A percentile compares a stretch with the other conserved stretches of the same genome.
Evolutionary conservation across 1,284 basidiomycete genomes (phyloP).

Genomic region (Fomitopsis betulina): DNA sequence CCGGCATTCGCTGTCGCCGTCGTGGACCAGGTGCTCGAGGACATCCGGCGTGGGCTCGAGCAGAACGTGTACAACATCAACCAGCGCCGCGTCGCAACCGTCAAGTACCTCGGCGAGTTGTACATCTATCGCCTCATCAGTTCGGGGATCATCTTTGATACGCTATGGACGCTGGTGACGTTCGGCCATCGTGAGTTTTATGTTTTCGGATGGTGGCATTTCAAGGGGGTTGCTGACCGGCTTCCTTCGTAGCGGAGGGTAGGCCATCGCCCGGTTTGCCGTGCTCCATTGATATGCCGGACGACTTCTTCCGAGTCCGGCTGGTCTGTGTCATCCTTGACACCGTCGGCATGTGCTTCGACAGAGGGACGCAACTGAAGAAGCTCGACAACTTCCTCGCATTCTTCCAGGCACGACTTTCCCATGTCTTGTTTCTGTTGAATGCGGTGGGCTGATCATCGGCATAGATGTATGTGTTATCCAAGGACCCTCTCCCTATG

Average conservation of each 20-base stretch:
- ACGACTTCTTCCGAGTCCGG: slow-evolving; percentile 94
- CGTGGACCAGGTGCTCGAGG: slow-evolving; percentile 93
- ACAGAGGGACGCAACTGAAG: slow-evolving; percentile 84
- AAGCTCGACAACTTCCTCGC: slow-evolving; percentile 90
- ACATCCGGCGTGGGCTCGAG: slow-evolving; percentile 87
- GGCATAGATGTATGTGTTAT: slow-evolving; percentile 77
- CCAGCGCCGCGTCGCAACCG: slow-evolving; percentile 85
- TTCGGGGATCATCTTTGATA: slow-evolving; percentile 89
- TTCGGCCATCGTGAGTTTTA: slow-evolving; percentile 88
- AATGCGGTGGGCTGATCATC: not conserved
- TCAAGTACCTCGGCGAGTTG: slow-evolving; percentile 94
- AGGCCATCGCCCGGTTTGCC: slow-evolving; percentile 80
- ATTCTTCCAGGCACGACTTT: slow-evolving; percentile 86
- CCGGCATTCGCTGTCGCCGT: slow-evolving; percentile 85
- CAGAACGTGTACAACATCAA: slow-evolving; percentile 95
- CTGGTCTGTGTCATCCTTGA: slow-evolving; percentile 91
- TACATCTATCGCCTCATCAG: slow-evolving; percentile 96
- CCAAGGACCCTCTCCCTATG: slow-evolving; percentile 89
- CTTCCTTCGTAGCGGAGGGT: slow-evolving; percentile 65
- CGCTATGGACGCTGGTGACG: slow-evolving; percentile 91
- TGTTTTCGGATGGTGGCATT: not conserved
- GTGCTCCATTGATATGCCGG: slow-evolving; percentile 82
- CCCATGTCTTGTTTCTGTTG: not conserved
- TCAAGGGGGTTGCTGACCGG: not conserved
- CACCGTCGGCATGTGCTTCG: slow-evolving; percentile 98